Base-by-base conservation (phyloP, 1,284 basidiomycete genomes). In the Tilletia horrida region DNA sequence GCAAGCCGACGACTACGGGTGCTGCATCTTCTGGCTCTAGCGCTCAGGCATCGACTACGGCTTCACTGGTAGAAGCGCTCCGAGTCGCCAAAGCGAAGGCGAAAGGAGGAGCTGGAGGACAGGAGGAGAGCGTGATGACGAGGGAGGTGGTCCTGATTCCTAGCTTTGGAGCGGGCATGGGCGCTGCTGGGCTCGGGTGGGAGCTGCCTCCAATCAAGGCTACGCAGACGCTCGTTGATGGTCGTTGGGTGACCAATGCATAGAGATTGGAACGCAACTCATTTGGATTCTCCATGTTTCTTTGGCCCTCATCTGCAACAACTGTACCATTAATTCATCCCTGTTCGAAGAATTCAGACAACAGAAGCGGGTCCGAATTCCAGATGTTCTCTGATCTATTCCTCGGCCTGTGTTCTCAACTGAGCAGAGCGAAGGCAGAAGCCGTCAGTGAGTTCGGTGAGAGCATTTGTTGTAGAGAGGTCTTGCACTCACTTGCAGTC, bases 401-500 rank as follows among this genome's bases (percentile, higher is more conserved):
- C 55, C 62, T 73, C 71, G 42, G 67, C 64, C 6, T 69, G 65
- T 13, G 71, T 73, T 29, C 69, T 64, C 65, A 72, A 57, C 71
- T 72, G 27, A 2, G 25, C 21, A 18, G n/a, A n/a, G n/a, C n/a
- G 35, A 11, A 40, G 35, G 35, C 35, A 40, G 11, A 40, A 40
- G 35, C 11, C n/a, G n/a, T n/a, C n/a, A n/a, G n/a, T n/a, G n/a
- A 40, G 35, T 4, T 40, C 11, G 35, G 35, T 40, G 6, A 40
- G 35, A 6, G 35, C 6, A 40, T 40, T 11, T 40, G n/a, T n/a
- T n/a, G n/a, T n/a, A n/a, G n/a, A n/a, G n/a, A n/a, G n/a, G n/a
- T n/a, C n/a, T n/a, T 9, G 50, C 7, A 80, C 87, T 63, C 71
- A 94, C 96, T 86, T 97, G 94, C 31, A 99, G 83, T 1, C 95